Percentiles rank a stretch among this genome's conserved stretches.
phyloP scores from a whole-genome alignment of 352 stramenopile species.

The Phytophthora macrochlamydospora region DNA sequence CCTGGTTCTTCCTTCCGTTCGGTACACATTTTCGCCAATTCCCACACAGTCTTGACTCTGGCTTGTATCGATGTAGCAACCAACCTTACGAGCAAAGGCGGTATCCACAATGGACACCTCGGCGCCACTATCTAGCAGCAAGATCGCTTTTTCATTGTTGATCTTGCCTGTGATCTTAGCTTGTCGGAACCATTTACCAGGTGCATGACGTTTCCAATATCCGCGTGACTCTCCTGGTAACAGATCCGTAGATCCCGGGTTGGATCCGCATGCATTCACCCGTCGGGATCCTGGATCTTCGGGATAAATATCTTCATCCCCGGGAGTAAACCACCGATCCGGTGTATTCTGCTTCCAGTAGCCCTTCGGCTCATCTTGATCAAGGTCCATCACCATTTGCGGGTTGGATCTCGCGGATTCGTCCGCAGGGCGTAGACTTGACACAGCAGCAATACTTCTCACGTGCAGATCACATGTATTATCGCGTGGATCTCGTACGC shows the following conservation, averaged over 20 bases:
- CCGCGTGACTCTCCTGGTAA: constrained; percentile 12
- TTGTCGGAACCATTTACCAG: not conserved
- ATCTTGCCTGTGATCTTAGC: not conserved
- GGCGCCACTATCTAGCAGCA: constrained; percentile 25
- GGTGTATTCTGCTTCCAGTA: no score
- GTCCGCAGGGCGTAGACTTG: not conserved
- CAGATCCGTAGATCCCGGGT: no score
- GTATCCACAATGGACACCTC: constrained; percentile 8
- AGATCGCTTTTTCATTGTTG: not conserved
- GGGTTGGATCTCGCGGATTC: not conserved
- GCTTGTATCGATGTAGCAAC: not conserved
- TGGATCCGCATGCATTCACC: no score
- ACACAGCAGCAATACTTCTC: not conserved
- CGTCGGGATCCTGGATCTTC: no score
- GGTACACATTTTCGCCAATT: constrained; percentile 1
- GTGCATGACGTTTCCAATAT: constrained; percentile 22
- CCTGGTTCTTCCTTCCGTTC: not conserved
- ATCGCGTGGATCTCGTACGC: not conserved
- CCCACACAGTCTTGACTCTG: not conserved
- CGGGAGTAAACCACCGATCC: no score
- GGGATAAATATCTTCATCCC: no score
- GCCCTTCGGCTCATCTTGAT: no score
- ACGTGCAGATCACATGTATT: not conserved
- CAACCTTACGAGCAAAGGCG: not conserved
- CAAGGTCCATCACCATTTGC: not conserved